Base-by-base conservation (phyloP, 768 basidiomycete genomes). In the Leccinum arenicola region DNA sequence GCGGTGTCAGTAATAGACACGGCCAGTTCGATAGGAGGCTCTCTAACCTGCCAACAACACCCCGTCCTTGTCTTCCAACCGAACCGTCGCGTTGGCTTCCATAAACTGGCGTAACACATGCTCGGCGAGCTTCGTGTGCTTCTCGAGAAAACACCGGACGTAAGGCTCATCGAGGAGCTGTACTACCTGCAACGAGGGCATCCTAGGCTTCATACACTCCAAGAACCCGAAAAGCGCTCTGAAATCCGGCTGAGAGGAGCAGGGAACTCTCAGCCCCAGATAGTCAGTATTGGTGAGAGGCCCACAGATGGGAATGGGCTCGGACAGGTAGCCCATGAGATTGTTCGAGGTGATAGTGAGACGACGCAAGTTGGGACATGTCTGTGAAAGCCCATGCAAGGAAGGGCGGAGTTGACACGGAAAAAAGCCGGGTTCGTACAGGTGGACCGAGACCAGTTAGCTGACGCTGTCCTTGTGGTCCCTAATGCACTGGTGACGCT, bases 31-130 rank as follows among this genome's bases (percentile, higher is more conserved):
- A 45, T 7, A 36, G 12, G 15, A 9, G 19, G 1, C 6, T 15
- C 19, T 19, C 64, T 9, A 45, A 72, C 70, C 70, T 69, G 53
- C 61, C 19, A 73, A 40, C 19, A 64, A 56, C 49, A 59, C 23
- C 0, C 71, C 64, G 0, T 66, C 58, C 19, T 50, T 17, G 52
- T 73, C 71, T 54, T 73, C 69, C 10, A 71, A 3, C 14, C 67
- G 69, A 29, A 71, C 60, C 2, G 53, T 8, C 7, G 48, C 10
- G 6, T 45, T 1, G 3, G 21, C 56, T 4, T 23, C 58, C 27
- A 56, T 33, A 40, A 61, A 60, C 4, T 56, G 60, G 23, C n/a
- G 25, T 11, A 73, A 56, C n/a, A 38, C 56, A 4, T 52, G 58
- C 21, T 54, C 33, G 6, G 60, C 57, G 38, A 60, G 31, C 53